Base-by-base conservation (phyloP, 1,284 basidiomycete species). In the Coniferiporia sulphurascens region DNA sequence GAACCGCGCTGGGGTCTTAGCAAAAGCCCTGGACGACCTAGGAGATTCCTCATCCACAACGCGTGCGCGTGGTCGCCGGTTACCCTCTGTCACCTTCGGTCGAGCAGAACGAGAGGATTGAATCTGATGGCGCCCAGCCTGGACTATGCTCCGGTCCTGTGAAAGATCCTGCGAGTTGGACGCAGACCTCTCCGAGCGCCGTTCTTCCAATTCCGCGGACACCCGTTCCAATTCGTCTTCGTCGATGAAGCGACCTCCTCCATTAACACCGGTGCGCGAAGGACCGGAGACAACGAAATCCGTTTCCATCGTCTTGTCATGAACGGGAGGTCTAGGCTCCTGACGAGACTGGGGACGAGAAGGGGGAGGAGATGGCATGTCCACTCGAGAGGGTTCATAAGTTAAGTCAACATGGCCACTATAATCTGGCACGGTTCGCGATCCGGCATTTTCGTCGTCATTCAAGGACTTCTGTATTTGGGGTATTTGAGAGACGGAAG, bases 171-270 rank as follows among this genome's bases (percentile, higher is more conserved):
- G 38, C 2, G 19, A 48, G 27, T 43, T 49, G 36, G 58, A 21
- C 32, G 58, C 60, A 15, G 79, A 80, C 1, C 73, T 72, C 53
- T 82, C 76, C 0, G 77, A 78, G 27, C 84, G 75, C 13, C 84
- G 74, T 64, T 86, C 84, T 56, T 80, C 78, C 2, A 87, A 72
- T 62, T 88, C 85, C 4, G 73, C 74, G 1, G 78, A 77, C 41
- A 86, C 84, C 9, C 78, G 75, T 46, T 78, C 77, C 13, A 85
- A 63, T 60, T 85, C 84, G 5, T 75, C 75, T 8, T 73, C 71
- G 57, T 78, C 74, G 21, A 85, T 70, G 65, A 80, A 81, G 1
- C 69, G 70, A 27, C 60, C 63, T 17, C 67, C 52, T 43, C 59
- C 62, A 50, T 55, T 52, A 54, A 59, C 63, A 32, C 41, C 62